Base-by-base conservation (phyloP, 768 basidiomycete genomes). In the Termitomyces sp. region DNA sequence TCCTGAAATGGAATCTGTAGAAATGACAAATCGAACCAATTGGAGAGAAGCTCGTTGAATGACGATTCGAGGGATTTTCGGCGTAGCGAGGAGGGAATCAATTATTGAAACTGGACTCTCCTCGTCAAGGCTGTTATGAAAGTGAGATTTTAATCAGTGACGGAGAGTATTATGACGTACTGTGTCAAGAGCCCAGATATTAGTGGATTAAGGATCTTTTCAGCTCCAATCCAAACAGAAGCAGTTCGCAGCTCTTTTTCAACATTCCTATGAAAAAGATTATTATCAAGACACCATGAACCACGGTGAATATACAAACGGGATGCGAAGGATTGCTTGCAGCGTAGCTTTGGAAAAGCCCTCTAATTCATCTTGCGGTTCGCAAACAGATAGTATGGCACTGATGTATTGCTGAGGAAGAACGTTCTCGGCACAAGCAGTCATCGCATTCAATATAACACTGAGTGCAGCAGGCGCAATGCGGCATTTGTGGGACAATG, bases 401-500 rank as follows among this genome's bases (percentile, higher is more conserved):
- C 80, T 87, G 3, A 91, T 68, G 40, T 88, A 80, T 61, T 92
- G 87, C 22, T 76, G 73, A 1, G 81, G 72, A 1, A 77, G 71
- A 1, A 86, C 81, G 3, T 70, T 70, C 11, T 70, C 63, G 5
- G 82, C 83, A 63, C 79, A 81, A 20, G 71, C 70, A 4, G 80
- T 65, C 72, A 92, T 84, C 2, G 79, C 67, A 33, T 67, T 67
- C 9, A 92, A 59, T 20, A 93, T 79, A 2, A 79, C 76, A 56
- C 80, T 81, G 55, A 92, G 59, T 0, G 88, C 90, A 20, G 80
- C 66, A 0, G 81, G 62, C 1, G 83, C 76, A 35, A 95, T 65
- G 13, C 76, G 74, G 52, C 81, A 81, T 70, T 85, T 87, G 61
- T 84, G 84, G 0, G 89, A 83, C 24, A 95, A 76, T 0, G 85